Conservation (phyloP, 805 yeast genomes). For the Barnettozyma siamensis region DNA sequence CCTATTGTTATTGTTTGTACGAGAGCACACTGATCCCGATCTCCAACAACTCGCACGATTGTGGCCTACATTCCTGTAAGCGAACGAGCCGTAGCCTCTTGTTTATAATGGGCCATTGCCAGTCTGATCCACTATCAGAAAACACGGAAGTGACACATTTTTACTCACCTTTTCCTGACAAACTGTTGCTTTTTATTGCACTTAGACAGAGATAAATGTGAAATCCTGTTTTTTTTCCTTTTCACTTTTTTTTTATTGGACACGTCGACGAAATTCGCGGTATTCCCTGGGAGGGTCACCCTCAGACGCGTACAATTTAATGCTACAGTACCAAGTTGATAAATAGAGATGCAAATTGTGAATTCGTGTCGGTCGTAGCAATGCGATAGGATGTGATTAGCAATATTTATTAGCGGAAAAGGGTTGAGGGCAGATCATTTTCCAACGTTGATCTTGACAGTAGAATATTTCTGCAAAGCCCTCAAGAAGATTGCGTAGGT, state of each 20-base stretch:
- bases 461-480: slow-evolving; percentile 68
- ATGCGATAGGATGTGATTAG: neutral
- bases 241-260: slow-evolving; percentile 7
- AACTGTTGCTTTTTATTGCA: neutral
- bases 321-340: neutral
- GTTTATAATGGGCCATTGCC: no score
- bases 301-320: neutral
- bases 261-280: slow-evolving; percentile 14
- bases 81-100: no score
- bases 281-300: neutral
- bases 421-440: slow-evolving; percentile 38
- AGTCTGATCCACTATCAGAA: no score
- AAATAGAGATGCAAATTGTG: neutral
- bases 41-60: neutral
- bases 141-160: no score
- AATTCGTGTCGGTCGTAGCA: slow-evolving; percentile 5
- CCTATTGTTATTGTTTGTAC: neutral
- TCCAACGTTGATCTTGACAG: slow-evolving; percentile 85
- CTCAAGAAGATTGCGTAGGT: slow-evolving; percentile 78
- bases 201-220: neutral
- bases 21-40: neutral
- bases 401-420: neutral
- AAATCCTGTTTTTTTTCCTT: neutral
- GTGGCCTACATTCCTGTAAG: no score
- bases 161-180: slow-evolving; percentile 2